Evolutionary conservation across 1,284 basidiomycete genomes (phyloP).

Genomic region (Cutaneotrichosporon cavernicola): DNA sequence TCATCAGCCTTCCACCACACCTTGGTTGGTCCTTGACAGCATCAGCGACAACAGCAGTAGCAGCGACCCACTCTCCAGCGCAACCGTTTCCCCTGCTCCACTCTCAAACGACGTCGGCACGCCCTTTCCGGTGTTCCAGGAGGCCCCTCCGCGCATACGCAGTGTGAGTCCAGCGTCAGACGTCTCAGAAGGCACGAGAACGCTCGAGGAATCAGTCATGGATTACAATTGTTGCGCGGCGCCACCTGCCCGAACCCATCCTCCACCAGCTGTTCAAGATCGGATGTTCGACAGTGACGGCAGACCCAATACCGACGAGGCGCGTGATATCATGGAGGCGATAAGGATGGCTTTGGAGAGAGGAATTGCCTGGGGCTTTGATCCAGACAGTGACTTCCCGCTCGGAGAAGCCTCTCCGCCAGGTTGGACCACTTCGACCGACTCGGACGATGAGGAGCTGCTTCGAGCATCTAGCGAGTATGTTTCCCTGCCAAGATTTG

Average conservation of each 20-base stretch:
- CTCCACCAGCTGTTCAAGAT: neutral
- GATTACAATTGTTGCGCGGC: neutral
- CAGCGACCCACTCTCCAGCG: neutral
- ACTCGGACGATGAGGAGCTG: neutral
- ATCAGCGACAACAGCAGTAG: neutral
- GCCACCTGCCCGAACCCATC: neutral
- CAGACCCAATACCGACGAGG: neutral
- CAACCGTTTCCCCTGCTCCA: neutral
- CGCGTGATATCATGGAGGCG: neutral
- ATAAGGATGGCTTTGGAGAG: neutral
- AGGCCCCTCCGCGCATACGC: neutral
- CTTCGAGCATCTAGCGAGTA: neutral
- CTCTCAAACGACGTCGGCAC: neutral
- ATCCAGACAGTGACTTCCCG: neutral
- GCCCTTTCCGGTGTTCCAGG: neutral
- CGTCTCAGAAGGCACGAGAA: neutral
- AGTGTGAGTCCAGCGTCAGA: neutral
- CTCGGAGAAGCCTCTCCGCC: neutral
- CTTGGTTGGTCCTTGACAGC: neutral
- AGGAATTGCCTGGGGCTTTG: neutral
- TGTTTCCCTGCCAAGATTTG: neutral
- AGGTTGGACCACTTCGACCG: neutral
- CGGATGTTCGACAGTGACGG: neutral
- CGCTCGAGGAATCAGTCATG: neutral
- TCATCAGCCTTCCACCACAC: neutral